Base-by-base conservation (phyloP, 805 yeast species). In the Priceomyces melissophilus region DNA sequence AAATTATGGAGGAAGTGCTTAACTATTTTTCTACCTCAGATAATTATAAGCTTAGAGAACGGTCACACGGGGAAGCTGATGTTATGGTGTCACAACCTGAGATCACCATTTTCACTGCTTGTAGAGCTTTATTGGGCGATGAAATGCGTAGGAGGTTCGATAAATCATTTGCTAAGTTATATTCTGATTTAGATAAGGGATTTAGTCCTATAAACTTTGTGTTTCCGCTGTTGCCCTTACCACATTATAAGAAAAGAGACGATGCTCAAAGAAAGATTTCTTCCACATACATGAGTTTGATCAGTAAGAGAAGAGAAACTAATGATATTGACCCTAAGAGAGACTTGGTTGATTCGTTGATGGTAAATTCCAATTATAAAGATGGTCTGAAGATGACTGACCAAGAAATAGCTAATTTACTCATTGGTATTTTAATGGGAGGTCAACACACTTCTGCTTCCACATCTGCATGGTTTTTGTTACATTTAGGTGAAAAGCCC, bases 391-490 rank as follows among this genome's bases (percentile, higher is more conserved):
- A 76, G 57, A 90, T 93, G 97, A 84, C 96, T 20, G 99, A 93
- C 63, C 82, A 83, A 62, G 96, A 93, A 69, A 88, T 93, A 58
- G 93, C 98, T 37, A 86, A 90, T 66, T 73, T 93, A 63, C 72
- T 89, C 63, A 91, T 93, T 65, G 99, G 98, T 64, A 84, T 93
- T 41, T 75, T 93, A 46, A 93, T 93, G 99, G 99, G 99, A 56
- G 99, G 99, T 48, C 99, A 93, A 72, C 99, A 93, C 65, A 93
- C 99, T 20, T 85, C 96, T 48, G 93, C 98, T 33, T 78, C 98
- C 16, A 93, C 99, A 15, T 86, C 96, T 31, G 85, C 97, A 12
- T 93, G 99, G 99, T 81, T 82, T 57, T 71, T 93, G 58, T 75
- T 93, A 49, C 98, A 93, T 60, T 75, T 93, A 46, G 97, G 89